Conservation (phyloP, 352 stramenopile species). For the Globisporangium canariense region DNA sequence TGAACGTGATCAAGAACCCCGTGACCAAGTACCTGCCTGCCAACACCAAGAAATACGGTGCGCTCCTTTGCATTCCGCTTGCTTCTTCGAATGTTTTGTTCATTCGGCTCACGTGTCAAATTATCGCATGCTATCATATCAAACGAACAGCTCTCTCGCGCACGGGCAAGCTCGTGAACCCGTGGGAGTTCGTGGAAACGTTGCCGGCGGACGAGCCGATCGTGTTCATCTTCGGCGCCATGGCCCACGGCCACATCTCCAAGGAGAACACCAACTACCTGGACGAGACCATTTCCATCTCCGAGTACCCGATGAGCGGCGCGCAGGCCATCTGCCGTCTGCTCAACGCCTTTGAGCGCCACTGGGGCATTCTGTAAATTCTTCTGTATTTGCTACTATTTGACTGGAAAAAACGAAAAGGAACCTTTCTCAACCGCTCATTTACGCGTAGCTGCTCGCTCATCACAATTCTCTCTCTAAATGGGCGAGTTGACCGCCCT, state of each 20-base stretch:
- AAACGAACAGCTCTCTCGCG: conserved; percentile 78
- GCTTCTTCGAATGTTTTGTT: neutral
- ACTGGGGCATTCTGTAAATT: conserved; percentile 98
- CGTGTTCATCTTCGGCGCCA: conserved; percentile 97
- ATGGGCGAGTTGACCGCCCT: conserved; percentile 36
- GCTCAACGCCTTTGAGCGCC: conserved; percentile 96
- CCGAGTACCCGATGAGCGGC: conserved; percentile 97
- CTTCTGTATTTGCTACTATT: conserved; percentile 10
- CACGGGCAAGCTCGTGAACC: conserved; percentile 93
- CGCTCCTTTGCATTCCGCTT: neutral
- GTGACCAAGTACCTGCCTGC: conserved; percentile 96
- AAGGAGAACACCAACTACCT: conserved; percentile 97
- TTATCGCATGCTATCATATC: neutral
- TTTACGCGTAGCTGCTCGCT: neutral
- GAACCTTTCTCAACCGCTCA: conserved; percentile 1
- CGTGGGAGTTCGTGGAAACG: conserved; percentile 91
- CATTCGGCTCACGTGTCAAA: neutral
- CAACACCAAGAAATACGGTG: conserved; percentile 93
- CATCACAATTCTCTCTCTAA: neutral
- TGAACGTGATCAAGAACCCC: conserved; percentile 99
- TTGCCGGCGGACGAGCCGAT: conserved; percentile 91
- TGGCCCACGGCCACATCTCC: conserved; percentile 95
- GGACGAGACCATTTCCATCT: conserved; percentile 97
- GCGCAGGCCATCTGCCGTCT: conserved; percentile 96
- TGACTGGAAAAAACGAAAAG: conserved; percentile 8